Base-by-base conservation (phyloP, 805 yeast species). In the Wickerhamiella kurtzmanii region DNA sequence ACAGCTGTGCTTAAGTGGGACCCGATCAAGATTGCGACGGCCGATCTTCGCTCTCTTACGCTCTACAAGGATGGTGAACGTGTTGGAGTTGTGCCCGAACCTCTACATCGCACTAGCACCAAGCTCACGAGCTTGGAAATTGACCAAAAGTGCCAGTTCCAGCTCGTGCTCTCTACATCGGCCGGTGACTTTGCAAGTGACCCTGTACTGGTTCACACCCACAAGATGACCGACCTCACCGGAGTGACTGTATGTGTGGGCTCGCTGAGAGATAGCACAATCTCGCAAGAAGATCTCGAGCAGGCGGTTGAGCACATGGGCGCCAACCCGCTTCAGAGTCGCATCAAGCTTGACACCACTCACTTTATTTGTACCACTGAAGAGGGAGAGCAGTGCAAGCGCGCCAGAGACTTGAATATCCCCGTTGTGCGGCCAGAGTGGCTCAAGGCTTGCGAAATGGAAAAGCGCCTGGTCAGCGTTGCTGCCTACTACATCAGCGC, bases 371-470 rank as follows among this genome's bases (percentile, higher is more conserved):
- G 82, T 51, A 80, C 94, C 15, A 72, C 75, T 18, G 78, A 79
- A 43, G 68, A 68, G 38, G 86, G 85, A n/a, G 72, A 79, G 16
- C 88, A 84, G 63, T 82, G 76, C 67, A 71, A 78, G 51, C 80
- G 77, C 60, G 98, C 97, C 1, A 72, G 74, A 51, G 87, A 81
- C 45, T 75, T 77, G 68, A 92, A 87, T 60, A 86, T 92, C 47
- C 98, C 98, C 2, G 76, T 92, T 37, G 88, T 92, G 22, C 75
- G 95, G 62, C 97, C 98, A 0, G 96, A 92, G 62, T 92, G 97
- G 97, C 69, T 92, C 48, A 81, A 82, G 63, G 96, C 96, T 0
- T 92, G 97, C 67, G 94, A 84, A 56, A 63, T 73, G 39, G 96
- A 88, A 59, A 76, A 92, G 56, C 69, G 95, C 58, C 79, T 92